Percentiles rank a stretch among this genome's conserved stretches.
Evolutionary conservation across 495 filamentous ascomycete genomes (phyloP).

Genomic region (Halenospora varia): DNA sequence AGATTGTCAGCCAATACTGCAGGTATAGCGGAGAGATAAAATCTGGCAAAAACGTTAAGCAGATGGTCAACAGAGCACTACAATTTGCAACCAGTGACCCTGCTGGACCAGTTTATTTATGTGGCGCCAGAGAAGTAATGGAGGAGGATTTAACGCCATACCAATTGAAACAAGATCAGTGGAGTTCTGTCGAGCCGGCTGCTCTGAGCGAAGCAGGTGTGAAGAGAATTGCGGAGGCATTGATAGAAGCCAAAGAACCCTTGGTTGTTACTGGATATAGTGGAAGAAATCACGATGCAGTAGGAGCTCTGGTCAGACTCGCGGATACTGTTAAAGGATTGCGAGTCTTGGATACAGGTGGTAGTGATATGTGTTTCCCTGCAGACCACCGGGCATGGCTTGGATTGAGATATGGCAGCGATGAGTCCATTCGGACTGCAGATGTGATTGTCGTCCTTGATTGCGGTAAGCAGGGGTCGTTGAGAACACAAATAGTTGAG

Average conservation of each 20-base stretch:
- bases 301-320: slow-evolving; percentile 68
- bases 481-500: too few species aligned
- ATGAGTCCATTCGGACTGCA: slow-evolving; percentile 68
- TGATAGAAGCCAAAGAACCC: slow-evolving; percentile 71
- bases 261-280: slow-evolving; percentile 80
- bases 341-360: slow-evolving; percentile 82
- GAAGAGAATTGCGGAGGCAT: slow-evolving; percentile 61
- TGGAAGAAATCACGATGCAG: slow-evolving; percentile 69
- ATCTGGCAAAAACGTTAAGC: slow-evolving; percentile 89
- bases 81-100: slow-evolving; percentile 82
- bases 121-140: slow-evolving; percentile 84
- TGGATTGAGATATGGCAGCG: slow-evolving; percentile 71
- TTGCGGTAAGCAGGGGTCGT: slow-evolving; percentile 56
- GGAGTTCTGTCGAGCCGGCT: slow-evolving; percentile 72
- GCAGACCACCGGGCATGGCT: slow-evolving; percentile 68
- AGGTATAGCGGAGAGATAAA: slow-evolving; percentile 90
- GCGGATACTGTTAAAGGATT: slow-evolving; percentile 75
- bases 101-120: slow-evolving; percentile 81
- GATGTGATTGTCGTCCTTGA: slow-evolving; percentile 85
- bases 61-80: slow-evolving; percentile 87
- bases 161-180: slow-evolving; percentile 63
- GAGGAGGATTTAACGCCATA: slow-evolving; percentile 89
- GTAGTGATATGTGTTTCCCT: slow-evolving; percentile 95
- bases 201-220: slow-evolving; percentile 65
- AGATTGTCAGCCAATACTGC: slow-evolving; percentile 90